A percentile compares a stretch with the other conserved stretches of the same genome.
These are phyloP conservation scores for Lentinula edodes DNA, from an alignment of 768 basidiomycete species.

Conservation along the genomic window DNA sequence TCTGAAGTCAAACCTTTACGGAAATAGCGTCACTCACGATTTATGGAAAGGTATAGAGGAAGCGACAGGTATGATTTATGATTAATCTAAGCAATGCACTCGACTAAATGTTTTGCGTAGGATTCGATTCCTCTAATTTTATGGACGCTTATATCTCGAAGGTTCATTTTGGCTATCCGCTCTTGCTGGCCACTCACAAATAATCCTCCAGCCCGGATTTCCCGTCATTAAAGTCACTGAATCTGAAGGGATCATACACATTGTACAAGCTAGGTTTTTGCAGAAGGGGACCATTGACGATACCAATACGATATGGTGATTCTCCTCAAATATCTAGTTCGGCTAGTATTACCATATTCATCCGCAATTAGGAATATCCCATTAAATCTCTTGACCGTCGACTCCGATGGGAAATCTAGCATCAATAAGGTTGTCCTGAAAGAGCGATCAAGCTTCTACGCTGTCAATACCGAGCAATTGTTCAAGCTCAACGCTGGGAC, in stretches of 20 bases:
- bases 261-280: conserved; percentile 91
- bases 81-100: too few relatives aligned
- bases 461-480: conserved; percentile 66
- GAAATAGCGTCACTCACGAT: conserved; percentile 79
- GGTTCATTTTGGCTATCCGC: conserved; percentile 25
- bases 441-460: conserved; percentile 60
- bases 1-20: conserved; percentile 82
- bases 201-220: conserved; percentile 54
- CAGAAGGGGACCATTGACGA: conserved; percentile 80
- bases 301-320: conserved; percentile 82
- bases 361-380: conserved; percentile 69
- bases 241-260: conserved; percentile 57
- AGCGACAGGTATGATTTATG: conserved; percentile 46
- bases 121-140: conserved; percentile 65
- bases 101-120: conserved; percentile 17
- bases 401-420: conserved; percentile 46
- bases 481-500: conserved; percentile 93
- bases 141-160: conserved; percentile 93
- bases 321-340: not conserved
- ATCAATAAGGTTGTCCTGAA: conserved; percentile 65
- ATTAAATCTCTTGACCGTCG: conserved; percentile 62
- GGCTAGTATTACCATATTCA: not conserved
- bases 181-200: not conserved
- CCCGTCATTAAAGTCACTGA: conserved; percentile 88
- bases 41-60: conserved; percentile 82